Percentiles rank a stretch among this genome's conserved stretches.
These are phyloP conservation scores for Glaciozyma antarctica DNA, from an alignment of 768 basidiomycete species.

Conservation along the genomic window DNA sequence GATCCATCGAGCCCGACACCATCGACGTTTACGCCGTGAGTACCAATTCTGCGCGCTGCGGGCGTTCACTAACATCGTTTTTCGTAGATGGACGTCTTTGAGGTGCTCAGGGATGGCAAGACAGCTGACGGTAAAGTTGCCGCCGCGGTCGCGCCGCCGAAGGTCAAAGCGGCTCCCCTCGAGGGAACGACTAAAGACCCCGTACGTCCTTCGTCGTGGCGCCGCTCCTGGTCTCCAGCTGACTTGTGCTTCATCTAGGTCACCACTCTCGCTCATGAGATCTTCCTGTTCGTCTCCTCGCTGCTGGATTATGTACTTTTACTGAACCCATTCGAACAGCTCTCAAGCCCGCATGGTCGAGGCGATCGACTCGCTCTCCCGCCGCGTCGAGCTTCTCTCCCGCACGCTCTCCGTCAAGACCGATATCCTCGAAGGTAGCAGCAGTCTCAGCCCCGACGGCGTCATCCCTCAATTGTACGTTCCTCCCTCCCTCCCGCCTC, in stretches of 20 bases:
- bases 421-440: neutral
- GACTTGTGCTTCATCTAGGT: conserved; percentile 4
- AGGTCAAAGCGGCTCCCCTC: conserved; percentile 1
- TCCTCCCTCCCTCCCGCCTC: neutral
- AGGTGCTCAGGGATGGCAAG: conserved; percentile 4
- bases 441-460: neutral
- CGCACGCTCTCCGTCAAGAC: conserved; percentile 4
- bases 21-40: conserved; percentile 35
- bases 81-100: conserved; percentile 24
- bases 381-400: conserved; percentile 25
- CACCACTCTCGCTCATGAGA: conserved; percentile 29
- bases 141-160: neutral
- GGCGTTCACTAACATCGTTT: neutral
- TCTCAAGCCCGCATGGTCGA: conserved; percentile 33
- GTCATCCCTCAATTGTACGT: neutral
- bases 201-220: neutral
- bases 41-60: neutral
- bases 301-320: neutral
- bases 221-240: neutral
- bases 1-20: conserved; percentile 33
- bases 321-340: neutral
- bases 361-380: conserved; percentile 33
- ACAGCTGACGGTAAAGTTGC: too few relatives aligned
- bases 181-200: conserved; percentile 24
- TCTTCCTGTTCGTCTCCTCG: conserved; percentile 23